phyloP scores from a whole-genome alignment of 768 basidiomycete genomes.

The Tricholoma flavovirens region DNA sequence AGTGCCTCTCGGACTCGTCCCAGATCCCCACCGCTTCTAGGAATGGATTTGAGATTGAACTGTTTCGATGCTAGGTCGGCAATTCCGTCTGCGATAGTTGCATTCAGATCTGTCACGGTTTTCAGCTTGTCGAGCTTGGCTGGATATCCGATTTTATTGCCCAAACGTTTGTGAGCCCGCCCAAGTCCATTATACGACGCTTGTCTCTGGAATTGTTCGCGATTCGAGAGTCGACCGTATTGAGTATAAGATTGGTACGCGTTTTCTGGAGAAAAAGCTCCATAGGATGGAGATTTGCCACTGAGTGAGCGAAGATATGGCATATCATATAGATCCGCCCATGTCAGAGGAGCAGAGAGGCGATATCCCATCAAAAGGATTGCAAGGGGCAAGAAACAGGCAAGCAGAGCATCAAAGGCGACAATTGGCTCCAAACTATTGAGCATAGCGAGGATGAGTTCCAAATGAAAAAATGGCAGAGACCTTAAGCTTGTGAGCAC shows the following conservation, averaged over 20 bases:
- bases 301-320: slow-evolving; percentile 18
- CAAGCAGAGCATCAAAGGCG: slow-evolving; percentile 33
- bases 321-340: slow-evolving; percentile 23
- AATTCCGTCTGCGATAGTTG: slow-evolving; percentile 34
- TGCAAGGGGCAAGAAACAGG: slow-evolving; percentile 33
- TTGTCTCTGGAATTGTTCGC: slow-evolving; percentile 38
- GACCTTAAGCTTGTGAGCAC: too few species aligned
- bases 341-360: slow-evolving; percentile 17
- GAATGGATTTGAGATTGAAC: slow-evolving; percentile 16
- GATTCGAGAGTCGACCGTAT: slow-evolving; percentile 36
- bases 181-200: slow-evolving; percentile 38
- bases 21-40: slow-evolving; percentile 29
- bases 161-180: slow-evolving; percentile 42
- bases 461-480: too few species aligned
- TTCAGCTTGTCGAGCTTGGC: slow-evolving; percentile 43
- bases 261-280: slow-evolving; percentile 39
- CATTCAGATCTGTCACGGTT: slow-evolving; percentile 35
- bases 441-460: neutral
- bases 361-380: slow-evolving; percentile 24
- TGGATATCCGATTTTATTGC: slow-evolving; percentile 48
- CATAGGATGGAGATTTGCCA: slow-evolving; percentile 16
- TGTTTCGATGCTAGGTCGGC: slow-evolving; percentile 30
- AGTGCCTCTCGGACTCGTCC: slow-evolving; percentile 51
- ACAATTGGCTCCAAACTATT: neutral
- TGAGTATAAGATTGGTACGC: slow-evolving; percentile 39